These are phyloP conservation scores for Lachancea waltii DNA, from an alignment of 805 yeast genomes.

Conservation along the genomic window DNA sequence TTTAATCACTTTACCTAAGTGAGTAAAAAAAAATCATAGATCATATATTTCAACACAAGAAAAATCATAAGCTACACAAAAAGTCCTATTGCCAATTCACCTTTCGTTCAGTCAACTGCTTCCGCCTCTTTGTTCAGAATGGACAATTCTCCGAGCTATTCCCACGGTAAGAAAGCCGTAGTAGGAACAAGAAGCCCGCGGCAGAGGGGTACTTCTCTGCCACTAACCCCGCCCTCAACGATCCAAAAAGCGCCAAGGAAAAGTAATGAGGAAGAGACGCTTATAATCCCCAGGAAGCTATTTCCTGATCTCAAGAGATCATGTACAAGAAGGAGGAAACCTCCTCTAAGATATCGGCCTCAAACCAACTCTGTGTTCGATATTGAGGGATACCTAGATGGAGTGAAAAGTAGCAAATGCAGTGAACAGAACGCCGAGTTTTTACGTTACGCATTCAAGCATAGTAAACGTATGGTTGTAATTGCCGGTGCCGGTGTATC, in stretches of 20 bases:
- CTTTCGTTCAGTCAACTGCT: too few relatives aligned
- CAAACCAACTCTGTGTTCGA: slow-evolving; percentile 40
- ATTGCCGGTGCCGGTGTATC: slow-evolving; percentile 90
- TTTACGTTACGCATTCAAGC: slow-evolving; percentile 44
- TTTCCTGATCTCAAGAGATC: slow-evolving; percentile 14
- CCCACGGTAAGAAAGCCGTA: neutral
- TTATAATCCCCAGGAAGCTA: slow-evolving; percentile 20
- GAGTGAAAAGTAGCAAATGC: slow-evolving; percentile 6
- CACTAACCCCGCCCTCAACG: slow-evolving; percentile 12
- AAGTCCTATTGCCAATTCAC: too few relatives aligned
- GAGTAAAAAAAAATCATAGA: neutral
- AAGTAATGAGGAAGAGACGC: neutral
- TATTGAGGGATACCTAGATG: slow-evolving; percentile 23
- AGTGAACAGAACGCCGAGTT: slow-evolving; percentile 36
- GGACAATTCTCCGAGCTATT: too few relatives aligned
- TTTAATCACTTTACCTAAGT: neutral
- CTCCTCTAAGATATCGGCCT: slow-evolving; percentile 42
- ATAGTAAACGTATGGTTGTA: slow-evolving; percentile 54
- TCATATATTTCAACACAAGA: too few relatives aligned
- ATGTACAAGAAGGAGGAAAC: slow-evolving; percentile 33
- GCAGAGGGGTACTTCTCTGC: too few relatives aligned
- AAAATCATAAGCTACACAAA: too few relatives aligned
- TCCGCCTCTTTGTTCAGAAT: too few relatives aligned
- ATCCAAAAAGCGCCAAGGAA: slow-evolving; percentile 2
- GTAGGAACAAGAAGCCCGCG: too few relatives aligned